phyloP scores from a whole-genome alignment of 257 asterid species.

The Ballota nigra region DNA sequence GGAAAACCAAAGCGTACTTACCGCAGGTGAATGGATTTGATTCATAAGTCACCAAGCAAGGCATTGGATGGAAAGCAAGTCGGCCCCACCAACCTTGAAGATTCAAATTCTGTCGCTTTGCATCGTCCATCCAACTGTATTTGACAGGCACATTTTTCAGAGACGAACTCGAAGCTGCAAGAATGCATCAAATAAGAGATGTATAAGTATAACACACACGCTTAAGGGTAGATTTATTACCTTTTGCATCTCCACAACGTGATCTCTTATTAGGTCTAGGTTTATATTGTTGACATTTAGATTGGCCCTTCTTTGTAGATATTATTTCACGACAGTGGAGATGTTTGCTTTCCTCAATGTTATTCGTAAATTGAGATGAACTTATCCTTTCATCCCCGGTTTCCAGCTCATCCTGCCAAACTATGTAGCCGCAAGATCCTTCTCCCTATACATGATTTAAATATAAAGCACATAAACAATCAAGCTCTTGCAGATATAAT shows the following conservation, averaged over 20 bases:
- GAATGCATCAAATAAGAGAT: background rate
- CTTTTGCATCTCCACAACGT: constrained; percentile 30
- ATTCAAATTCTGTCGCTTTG: constrained; percentile 27
- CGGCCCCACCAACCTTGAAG: constrained; percentile 55
- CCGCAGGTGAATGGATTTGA: constrained; percentile 28
- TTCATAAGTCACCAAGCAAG: constrained; percentile 27
- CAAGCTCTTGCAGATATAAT: background rate
- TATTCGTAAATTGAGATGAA: constrained; percentile 10
- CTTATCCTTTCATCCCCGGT: constrained; percentile 9
- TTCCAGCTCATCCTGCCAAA: constrained; percentile 44
- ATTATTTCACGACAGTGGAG: constrained; percentile 7
- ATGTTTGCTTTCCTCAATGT: constrained; percentile 1
- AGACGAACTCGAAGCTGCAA: constrained; percentile 27
- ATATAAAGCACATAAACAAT: background rate
- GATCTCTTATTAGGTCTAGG: constrained; percentile 33
- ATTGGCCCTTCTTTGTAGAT: constrained; percentile 25
- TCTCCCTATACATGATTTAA: constrained; percentile 40
- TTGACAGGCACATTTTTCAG: constrained; percentile 16
- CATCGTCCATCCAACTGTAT: constrained; percentile 28
- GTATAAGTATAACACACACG: no score
- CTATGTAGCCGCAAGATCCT: constrained; percentile 53
- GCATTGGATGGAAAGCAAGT: constrained; percentile 42
- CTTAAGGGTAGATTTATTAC: constrained; percentile 18
- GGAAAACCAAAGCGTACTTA: constrained; percentile 27
- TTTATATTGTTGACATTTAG: no score